Evolutionary conservation across 169 alveolate genomes (phyloP).

Genomic region (Plasmodium coatneyi): DNA sequence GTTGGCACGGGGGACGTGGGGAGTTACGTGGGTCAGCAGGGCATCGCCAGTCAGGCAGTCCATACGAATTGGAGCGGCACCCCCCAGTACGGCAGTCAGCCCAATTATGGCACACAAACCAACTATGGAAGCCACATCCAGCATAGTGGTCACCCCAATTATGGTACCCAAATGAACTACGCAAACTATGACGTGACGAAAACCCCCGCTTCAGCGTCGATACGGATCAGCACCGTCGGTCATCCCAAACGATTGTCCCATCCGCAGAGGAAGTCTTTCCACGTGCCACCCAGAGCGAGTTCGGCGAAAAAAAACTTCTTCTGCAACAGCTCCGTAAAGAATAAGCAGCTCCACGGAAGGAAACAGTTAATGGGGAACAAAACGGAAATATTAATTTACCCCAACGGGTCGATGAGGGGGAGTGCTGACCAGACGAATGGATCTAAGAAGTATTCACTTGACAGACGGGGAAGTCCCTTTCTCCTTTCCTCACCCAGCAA

Average conservation of each 20-base stretch:
- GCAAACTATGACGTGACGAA: not conserved
- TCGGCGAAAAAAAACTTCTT: constrained; percentile 17
- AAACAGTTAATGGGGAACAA: not conserved
- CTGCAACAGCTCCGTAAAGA: constrained; percentile 22
- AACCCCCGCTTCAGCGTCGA: not conserved
- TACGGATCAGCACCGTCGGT: not conserved
- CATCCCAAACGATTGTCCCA: not conserved
- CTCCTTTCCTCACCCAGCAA: not conserved
- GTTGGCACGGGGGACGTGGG: not conserved
- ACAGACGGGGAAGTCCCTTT: not conserved
- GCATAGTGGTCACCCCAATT: not conserved
- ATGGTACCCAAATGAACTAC: not conserved
- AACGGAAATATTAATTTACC: constrained; percentile 45
- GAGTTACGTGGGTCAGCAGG: not conserved
- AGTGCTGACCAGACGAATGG: not conserved
- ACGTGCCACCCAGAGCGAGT: not conserved
- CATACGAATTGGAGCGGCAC: not conserved
- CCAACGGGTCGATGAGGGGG: not conserved
- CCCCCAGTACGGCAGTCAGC: no score
- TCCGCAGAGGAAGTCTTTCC: not conserved
- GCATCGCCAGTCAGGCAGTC: not conserved
- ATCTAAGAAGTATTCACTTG: not conserved
- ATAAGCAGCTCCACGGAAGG: not conserved
- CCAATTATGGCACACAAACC: not conserved
- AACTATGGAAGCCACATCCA: not conserved